Conservation (phyloP, 805 yeast genomes). For the Starmerella stigmatis region DNA sequence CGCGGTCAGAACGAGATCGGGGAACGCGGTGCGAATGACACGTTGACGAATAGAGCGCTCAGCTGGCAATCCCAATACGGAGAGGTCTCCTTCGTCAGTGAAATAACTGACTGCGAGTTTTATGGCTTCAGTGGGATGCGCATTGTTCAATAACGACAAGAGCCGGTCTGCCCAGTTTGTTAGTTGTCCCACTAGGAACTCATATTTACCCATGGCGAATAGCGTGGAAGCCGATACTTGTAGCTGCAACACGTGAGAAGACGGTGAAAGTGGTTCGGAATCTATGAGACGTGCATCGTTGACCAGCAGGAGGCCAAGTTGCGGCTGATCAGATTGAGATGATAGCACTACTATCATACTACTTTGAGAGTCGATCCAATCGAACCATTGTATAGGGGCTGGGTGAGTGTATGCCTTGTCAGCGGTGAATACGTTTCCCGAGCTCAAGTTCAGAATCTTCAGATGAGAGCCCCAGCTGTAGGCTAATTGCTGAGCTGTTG, state of each 20-base stretch:
- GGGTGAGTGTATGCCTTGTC: conserved; percentile 37
- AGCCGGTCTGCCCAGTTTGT: conserved; percentile 63
- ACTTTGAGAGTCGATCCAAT: conserved; percentile 38
- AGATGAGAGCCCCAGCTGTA: conserved; percentile 59
- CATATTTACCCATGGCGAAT: conserved; percentile 44
- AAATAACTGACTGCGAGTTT: conserved; percentile 45
- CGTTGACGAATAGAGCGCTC: conserved; percentile 35
- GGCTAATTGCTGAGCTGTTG: conserved; percentile 49
- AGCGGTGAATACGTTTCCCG: conserved; percentile 25
- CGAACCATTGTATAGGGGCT: conserved; percentile 44
- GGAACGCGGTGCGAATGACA: conserved; percentile 44
- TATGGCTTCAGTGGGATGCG: conserved; percentile 48
- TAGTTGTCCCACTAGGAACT: conserved; percentile 46
- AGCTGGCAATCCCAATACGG: conserved; percentile 50
- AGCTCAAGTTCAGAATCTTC: conserved; percentile 34
- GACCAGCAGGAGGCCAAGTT: conserved; percentile 36
- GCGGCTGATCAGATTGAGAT: conserved; percentile 37
- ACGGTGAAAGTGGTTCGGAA: conserved; percentile 54
- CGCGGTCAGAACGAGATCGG: conserved; percentile 47
- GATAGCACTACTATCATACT: conserved; percentile 29
- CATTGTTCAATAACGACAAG: conserved; percentile 38
- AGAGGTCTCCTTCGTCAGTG: conserved; percentile 39
- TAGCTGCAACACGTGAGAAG: conserved; percentile 26
- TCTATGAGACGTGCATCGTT: conserved; percentile 49
- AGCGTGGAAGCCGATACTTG: conserved; percentile 38